Evolutionary conservation across 129 eudicot genomes (phyloP), one percentile per base, ranked within the genome.

Genomic region (Tagetes patula): DNA sequence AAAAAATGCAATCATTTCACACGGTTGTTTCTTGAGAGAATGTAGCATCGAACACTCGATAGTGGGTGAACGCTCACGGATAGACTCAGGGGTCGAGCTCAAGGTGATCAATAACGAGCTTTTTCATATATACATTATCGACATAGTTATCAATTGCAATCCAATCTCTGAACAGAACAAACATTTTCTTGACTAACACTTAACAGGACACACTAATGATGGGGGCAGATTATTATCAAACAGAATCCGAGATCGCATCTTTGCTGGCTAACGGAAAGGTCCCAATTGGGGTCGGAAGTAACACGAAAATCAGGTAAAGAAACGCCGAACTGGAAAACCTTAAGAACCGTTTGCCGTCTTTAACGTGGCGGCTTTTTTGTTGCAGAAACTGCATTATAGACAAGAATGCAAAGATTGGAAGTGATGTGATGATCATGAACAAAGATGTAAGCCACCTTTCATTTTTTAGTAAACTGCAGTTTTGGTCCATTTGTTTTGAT

Each of bases 11-110:
- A 84, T 94, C 45, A 90, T 94, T 73, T 88, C 97, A 41, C 99
- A 94, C 34, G 99, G 99, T 41, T 94, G 99, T 77, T 94, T 94
- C 85, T 79, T 94, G 77, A 75, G 95, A 77, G 96, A 90, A 80
- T 94, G 99, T 79, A 76, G 54, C 33, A 75, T 94, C 41, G 93
- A 90, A 37, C 99, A 94, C 84, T 87, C 99, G 31, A 85, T 94
- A 8, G 97, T 94, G 60, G 99, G 99, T 65, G 99, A 90, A 86
- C 87, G 99, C 20, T 94, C 99, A 20, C 96, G 99, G 63, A 73
- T 94, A 74, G 99, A 94, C 80, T 81, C 82, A 50, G 97, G 99
- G 36, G 99, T 90, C 30, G 97, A 86, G 76, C 89, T 94, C 54
- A 88, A 85, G 94, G 98, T 93, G 54, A 38, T 20, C 27, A 20